A percentile compares a stretch with the other conserved stretches of the same genome.
phyloP scores from a whole-genome alignment of 352 stramenopile genomes.

The Stramenopiles sp. region DNA sequence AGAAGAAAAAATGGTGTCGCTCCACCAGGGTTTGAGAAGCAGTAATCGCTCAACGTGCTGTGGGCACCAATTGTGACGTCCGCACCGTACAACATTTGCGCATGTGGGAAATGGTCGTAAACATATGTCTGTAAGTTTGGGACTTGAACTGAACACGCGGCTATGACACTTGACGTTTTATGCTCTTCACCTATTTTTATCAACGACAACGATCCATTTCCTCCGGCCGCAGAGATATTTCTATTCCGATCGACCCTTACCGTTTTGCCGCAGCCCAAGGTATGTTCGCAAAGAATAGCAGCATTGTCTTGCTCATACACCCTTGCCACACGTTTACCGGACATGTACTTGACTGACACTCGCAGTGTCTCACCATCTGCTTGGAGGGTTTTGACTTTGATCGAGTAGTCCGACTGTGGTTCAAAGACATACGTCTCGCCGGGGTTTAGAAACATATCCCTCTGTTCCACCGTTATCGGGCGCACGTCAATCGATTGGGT shows the following conservation, averaged over 20 bases:
- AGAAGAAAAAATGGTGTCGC: not conserved
- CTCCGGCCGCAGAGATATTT: too few species aligned
- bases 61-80: not conserved
- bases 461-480: not conserved
- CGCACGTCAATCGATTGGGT: not conserved
- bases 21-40: not conserved
- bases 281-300: not conserved
- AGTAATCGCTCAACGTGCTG: not conserved
- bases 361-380: not conserved
- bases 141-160: not conserved
- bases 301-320: not conserved
- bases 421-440: not conserved
- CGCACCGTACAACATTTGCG: not conserved
- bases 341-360: not conserved
- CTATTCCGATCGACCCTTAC: not conserved
- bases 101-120: not conserved
- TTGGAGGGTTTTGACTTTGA: not conserved
- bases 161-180: not conserved
- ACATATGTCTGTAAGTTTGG: not conserved
- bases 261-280: not conserved
- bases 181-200: not conserved
- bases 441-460: not conserved
- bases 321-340: not conserved
- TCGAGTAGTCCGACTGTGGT: not conserved
- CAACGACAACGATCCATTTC: not conserved